Evolutionary conservation across 2,329 filamentous ascomycete genomes (phyloP).

Genomic region (Onygena corvina): DNA sequence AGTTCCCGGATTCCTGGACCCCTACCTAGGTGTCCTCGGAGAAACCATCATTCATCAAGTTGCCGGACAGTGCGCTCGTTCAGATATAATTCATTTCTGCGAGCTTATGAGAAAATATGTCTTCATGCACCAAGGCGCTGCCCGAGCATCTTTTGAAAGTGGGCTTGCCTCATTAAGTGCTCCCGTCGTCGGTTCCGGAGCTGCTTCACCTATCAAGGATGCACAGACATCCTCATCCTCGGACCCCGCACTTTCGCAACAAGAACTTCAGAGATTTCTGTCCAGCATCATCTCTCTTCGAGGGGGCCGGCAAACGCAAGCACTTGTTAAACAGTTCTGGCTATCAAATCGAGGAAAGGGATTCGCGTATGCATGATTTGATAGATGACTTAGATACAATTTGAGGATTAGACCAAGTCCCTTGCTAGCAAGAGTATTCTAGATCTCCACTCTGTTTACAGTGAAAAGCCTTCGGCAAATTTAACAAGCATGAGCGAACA

Average conservation of each 20-base stretch:
- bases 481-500: too few relatives aligned
- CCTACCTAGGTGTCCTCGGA: conserved; percentile 29
- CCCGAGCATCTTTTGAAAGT: conserved; percentile 27
- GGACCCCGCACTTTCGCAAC: conserved; percentile 20
- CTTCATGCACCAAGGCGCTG: conserved; percentile 32
- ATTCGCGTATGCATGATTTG: conserved; percentile 28
- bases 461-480: too few relatives aligned
- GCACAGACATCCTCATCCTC: conserved; percentile 2
- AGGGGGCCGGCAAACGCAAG: conserved; percentile 29
- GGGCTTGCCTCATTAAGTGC: conserved; percentile 25
- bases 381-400: background rate
- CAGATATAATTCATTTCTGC: conserved; percentile 33
- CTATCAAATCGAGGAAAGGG: conserved; percentile 33
- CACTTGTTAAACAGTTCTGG: conserved; percentile 34
- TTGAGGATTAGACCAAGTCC: too few relatives aligned
- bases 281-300: conserved; percentile 29
- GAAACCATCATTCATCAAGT: conserved; percentile 32
- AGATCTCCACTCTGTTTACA: too few relatives aligned
- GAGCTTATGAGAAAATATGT: conserved; percentile 32
- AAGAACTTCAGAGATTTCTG: conserved; percentile 33
- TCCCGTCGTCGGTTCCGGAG: background rate
- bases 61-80: conserved; percentile 34
- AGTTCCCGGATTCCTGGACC: conserved; percentile 23
- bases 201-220: conserved; percentile 7
- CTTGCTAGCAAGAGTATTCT: too few relatives aligned